Base-by-base conservation (phyloP, 257 asterid species). In the Eucommia ulmoides region DNA sequence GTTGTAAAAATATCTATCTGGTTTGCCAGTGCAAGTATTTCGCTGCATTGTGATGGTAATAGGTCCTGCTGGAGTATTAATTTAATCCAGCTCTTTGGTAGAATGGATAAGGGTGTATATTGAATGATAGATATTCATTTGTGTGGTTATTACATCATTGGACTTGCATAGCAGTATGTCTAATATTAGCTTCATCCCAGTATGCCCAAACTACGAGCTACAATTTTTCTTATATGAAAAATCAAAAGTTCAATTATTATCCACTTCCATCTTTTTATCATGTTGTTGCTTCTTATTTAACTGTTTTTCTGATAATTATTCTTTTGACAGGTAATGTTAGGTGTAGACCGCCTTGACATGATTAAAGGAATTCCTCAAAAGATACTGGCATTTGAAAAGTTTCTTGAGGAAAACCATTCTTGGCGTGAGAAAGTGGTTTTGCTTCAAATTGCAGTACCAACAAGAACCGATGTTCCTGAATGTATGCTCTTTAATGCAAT, bases 311-410 rank as follows among this genome's bases (percentile, higher is more conserved):
- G 16, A 1, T 35, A 2, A 8, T 26, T 47, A 50, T n/a, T 49
- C 49, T 53, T 58, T 58, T 61, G 59, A 45, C 79, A 87, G 97
- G 93, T 87, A 49, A 87, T 87, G 91, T 65, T 87, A 58, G 97
- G 97, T 42, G 97, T 87, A 53, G 97, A 87, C 65, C 87, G 97
- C 61, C 97, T 87, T 49, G 97, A 87, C 72, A 87, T 83, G 97
- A 87, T 87, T 51, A 87, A 87, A 67, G 97, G 97, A 65, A 87
- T 87, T 64, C 97, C 97, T 20, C 97, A 81, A 50, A 87, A 87
- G 79, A 77, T 87, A 62, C 67, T 87, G 29, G 97, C 97, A 41
- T 87, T 87, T 71, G 97, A 87, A 69, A 83, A 87, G 41, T 87
- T 87, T 77, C 83, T 87, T 38, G 97, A 87, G 70, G 97, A 87